A percentile compares a stretch with the other conserved stretches of the same genome.
Evolutionary conservation across 805 yeast species (phyloP).

Genomic region (Pichia gijzeniarum): DNA sequence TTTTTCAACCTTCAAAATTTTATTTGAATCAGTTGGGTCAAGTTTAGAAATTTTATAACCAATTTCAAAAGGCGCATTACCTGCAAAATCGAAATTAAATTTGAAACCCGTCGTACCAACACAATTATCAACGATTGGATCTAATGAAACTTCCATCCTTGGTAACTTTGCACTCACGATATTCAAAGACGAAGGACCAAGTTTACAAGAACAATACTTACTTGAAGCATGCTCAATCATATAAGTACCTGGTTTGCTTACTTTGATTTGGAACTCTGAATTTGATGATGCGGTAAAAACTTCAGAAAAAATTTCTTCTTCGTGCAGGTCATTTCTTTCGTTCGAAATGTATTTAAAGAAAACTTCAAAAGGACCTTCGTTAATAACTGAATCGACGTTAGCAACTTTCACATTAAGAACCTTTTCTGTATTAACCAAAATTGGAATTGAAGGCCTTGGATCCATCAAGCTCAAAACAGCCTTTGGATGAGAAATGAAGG

Average conservation of each 20-base stretch:
- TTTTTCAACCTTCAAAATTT: constrained; percentile 20
- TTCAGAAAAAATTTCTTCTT: constrained; percentile 17
- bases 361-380: constrained; percentile 45
- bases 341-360: constrained; percentile 30
- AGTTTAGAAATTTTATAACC: constrained; percentile 54
- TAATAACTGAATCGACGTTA: constrained; percentile 20
- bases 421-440: constrained; percentile 29
- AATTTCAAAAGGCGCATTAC: constrained; percentile 77
- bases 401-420: constrained; percentile 24
- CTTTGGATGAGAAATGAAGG: constrained; percentile 47
- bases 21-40: constrained; percentile 30
- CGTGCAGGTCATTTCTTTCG: constrained; percentile 12
- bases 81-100: constrained; percentile 64
- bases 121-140: constrained; percentile 75
- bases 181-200: constrained; percentile 49
- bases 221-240: constrained; percentile 48
- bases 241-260: constrained; percentile 63
- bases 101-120: constrained; percentile 82
- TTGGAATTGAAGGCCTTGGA: constrained; percentile 22
- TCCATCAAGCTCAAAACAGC: constrained; percentile 47
- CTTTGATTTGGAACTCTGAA: constrained; percentile 26
- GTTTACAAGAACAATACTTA: constrained; percentile 58
- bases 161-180: constrained; percentile 38
- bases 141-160: constrained; percentile 39
- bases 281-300: constrained; percentile 25